A percentile compares a stretch with the other conserved stretches of the same genome.
phyloP scores from a whole-genome alignment of 2,329 filamentous ascomycete species.

The Pestalotiopsis sp. region DNA sequence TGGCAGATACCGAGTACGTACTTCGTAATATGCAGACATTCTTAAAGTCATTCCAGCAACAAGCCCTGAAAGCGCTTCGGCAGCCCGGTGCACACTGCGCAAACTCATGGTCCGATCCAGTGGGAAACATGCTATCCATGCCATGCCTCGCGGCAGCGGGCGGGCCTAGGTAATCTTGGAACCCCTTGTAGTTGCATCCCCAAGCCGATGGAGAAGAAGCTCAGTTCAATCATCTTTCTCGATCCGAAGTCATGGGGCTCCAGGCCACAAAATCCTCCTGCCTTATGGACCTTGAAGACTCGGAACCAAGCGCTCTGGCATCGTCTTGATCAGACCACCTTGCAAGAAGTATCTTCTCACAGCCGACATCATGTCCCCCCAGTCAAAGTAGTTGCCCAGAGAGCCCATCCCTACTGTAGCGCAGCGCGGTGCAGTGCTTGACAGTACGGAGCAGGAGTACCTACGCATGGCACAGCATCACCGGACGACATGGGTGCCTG shows the following conservation, averaged over 20 bases:
- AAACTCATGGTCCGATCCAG: background rate
- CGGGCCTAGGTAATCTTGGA: conserved; percentile 4
- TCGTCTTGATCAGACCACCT: background rate
- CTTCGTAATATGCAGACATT: no score
- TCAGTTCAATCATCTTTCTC: conserved; percentile 7
- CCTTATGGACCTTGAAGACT: no score
- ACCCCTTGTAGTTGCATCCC: conserved; percentile 1
- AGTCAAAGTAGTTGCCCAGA: no score
- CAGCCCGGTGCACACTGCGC: background rate
- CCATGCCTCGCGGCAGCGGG: background rate
- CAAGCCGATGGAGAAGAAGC: background rate
- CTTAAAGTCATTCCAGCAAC: background rate
- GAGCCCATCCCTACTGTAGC: background rate
- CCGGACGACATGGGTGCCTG: background rate
- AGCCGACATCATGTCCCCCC: background rate
- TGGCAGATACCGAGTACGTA: no score
- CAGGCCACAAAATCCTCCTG: background rate
- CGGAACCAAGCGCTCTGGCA: background rate
- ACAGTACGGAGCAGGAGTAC: background rate
- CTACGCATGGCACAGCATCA: background rate
- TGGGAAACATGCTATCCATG: background rate
- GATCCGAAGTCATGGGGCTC: background rate
- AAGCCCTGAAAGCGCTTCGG: background rate
- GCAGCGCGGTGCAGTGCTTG: background rate
- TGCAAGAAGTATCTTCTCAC: background rate